phyloP scores from a whole-genome alignment of 306 rosid genomes.

The Abrus pulchellus region DNA sequence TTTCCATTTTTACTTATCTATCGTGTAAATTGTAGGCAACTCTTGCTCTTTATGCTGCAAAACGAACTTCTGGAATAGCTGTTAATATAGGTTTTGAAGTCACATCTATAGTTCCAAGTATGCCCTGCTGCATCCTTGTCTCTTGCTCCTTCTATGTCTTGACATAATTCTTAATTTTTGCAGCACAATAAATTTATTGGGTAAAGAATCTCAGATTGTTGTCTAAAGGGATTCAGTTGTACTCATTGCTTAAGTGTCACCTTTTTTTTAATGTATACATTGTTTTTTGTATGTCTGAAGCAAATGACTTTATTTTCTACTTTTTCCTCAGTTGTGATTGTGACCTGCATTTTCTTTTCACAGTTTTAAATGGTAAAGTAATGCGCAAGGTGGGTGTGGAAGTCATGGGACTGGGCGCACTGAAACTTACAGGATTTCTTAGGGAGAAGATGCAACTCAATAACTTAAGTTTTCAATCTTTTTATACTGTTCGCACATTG shows the following conservation, averaged over 20 bases:
- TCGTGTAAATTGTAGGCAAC: conserved; percentile 72
- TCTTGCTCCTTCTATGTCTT: conserved; percentile 9
- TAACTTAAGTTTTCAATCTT: conserved; percentile 73
- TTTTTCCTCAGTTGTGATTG: conserved; percentile 23
- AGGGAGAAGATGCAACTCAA: conserved; percentile 84
- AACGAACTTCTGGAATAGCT: conserved; percentile 85
- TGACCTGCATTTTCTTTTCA: conserved; percentile 34
- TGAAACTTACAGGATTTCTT: conserved; percentile 86
- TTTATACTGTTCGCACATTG: conserved; percentile 85
- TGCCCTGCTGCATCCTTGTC: conserved; percentile 48
- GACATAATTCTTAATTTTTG: conserved; percentile 32
- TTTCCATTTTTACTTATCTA: conserved; percentile 42
- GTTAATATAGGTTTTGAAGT: conserved; percentile 94
- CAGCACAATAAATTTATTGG: conserved; percentile 26
- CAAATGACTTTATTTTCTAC: conserved; percentile 17
- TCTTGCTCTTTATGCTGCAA: conserved; percentile 88
- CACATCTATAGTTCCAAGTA: conserved; percentile 95
- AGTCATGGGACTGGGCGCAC: conserved; percentile 89
- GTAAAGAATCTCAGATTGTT: conserved; percentile 1
- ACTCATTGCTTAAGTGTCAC: conserved; percentile 18
- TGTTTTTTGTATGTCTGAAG: conserved; percentile 15
- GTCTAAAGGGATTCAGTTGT: neutral
- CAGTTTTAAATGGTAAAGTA: conserved; percentile 87
- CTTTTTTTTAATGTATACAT: conserved; percentile 19
- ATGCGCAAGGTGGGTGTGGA: conserved; percentile 94